These are phyloP conservation scores for Colletotrichum sp. DNA, from an alignment of 2,329 filamentous ascomycete genomes.

Conservation along the genomic window DNA sequence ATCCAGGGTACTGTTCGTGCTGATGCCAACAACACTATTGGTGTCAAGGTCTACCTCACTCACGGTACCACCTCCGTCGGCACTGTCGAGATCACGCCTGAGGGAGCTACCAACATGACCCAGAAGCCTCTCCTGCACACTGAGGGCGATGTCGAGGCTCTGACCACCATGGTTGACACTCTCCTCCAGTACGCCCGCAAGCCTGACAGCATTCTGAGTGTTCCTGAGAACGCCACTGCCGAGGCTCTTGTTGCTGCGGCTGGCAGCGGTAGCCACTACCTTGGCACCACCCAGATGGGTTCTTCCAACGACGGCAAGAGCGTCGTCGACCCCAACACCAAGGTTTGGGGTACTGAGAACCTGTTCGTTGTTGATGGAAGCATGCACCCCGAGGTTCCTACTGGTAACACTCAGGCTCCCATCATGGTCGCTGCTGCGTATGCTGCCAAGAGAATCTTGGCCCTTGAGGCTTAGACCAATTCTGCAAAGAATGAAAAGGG, in stretches of 20 bases:
- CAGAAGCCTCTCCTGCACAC: conserved; percentile 40
- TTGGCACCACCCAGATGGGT: conserved; percentile 36
- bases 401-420: conserved; percentile 20
- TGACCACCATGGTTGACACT: conserved; percentile 29
- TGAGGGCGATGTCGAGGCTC: conserved; percentile 30
- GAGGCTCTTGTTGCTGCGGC: conserved; percentile 27
- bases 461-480: not conserved
- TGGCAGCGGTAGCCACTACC: conserved; percentile 32
- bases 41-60: conserved; percentile 55
- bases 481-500: no score
- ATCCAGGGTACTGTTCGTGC: conserved; percentile 52
- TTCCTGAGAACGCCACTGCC: conserved; percentile 24
- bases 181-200: conserved; percentile 29
- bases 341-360: conserved; percentile 34
- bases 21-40: conserved; percentile 44
- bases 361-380: conserved; percentile 34
- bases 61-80: conserved; percentile 54
- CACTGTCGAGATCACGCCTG: conserved; percentile 43
- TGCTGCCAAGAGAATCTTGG: conserved; percentile 16
- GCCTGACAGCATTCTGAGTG: conserved; percentile 24
- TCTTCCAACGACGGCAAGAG: conserved; percentile 32
- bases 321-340: conserved; percentile 36
- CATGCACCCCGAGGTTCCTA: conserved; percentile 37
- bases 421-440: conserved; percentile 21
- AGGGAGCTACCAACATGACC: conserved; percentile 46